Evolutionary conservation across 768 basidiomycete genomes (phyloP), one percentile per base, ranked within the genome.

Genomic region (Pisolithus orientalis): DNA sequence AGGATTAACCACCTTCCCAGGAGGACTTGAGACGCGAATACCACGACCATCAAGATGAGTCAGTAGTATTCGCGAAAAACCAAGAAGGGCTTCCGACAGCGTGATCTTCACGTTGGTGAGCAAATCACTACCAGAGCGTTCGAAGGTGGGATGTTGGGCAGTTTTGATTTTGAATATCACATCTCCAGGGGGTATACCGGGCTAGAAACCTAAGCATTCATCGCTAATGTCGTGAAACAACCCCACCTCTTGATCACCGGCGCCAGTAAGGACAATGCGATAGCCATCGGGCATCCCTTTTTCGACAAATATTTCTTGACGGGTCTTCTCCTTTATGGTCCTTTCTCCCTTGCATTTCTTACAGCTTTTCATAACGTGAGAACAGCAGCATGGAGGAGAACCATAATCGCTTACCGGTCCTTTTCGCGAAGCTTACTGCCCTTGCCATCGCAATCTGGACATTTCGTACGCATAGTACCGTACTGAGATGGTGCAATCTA

Each of bases 11-110:
- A 94, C 80, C 65, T 85, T 87, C 7, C 85, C 83, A 1, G 80
- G 75, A 5, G 89, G 89, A 57, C 81, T 85, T 0, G 82, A 71
- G 11, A 96, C 80, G 37, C 81, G 82, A 48, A 97, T 77, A n/a
- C 93, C 93, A 13, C 93, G 82, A 9, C 94, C 94, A 63, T 99
- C 95, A 29, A 99, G 76, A 66, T 99, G 95, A 6, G 85, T 89
- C 52, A 99, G 73, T 24, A 96, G 71, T 56, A 97, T 85, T 27
- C 95, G 83, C 44, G 85, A 89, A 72, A 99, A 94, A n/a, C 95
- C 95, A 49, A 96, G 79, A 9, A 98, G 79, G 3, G 94, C 90
- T 70, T 99, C 95, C 9, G 94, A 94, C 28, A 98, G 75, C 0
- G 92, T 94, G 52, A 99, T 85, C 44, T 84, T 83, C 52, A 93